Conservation (phyloP, 495 filamentous ascomycete genomes). For the Penicillium argentinense region DNA sequence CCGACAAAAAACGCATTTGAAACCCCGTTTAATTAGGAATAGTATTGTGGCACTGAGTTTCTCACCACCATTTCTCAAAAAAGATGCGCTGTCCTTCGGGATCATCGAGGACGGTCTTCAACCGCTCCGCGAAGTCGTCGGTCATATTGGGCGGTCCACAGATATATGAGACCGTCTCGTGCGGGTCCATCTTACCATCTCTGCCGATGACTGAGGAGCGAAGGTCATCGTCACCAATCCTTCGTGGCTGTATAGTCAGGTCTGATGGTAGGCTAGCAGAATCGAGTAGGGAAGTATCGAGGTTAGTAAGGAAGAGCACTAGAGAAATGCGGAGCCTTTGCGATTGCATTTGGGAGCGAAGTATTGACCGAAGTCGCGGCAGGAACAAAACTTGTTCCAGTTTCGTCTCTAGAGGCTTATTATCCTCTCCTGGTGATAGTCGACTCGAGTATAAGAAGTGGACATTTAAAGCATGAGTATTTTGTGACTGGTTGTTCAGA, state of each 20-base stretch:
- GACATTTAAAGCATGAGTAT: constrained; percentile 25
- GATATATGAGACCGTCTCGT: constrained; percentile 65
- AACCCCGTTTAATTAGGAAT: too few species aligned
- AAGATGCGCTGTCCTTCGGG: constrained; percentile 55
- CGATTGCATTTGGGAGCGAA: constrained; percentile 29
- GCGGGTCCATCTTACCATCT: constrained; percentile 35
- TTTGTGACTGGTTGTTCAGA: constrained; percentile 32
- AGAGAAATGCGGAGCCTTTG: constrained; percentile 32
- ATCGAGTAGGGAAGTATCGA: constrained; percentile 5
- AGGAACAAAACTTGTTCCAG: constrained; percentile 62
- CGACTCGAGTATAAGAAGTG: constrained; percentile 47
- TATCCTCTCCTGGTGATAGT: constrained; percentile 23
- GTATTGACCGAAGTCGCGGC: constrained; percentile 49
- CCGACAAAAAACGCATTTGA: too few species aligned
- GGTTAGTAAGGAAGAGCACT: constrained; percentile 41
- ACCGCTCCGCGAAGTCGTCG: constrained; percentile 66
- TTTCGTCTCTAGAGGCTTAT: constrained; percentile 38
- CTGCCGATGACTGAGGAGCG: constrained; percentile 41
- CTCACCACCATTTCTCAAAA: constrained; percentile 87
- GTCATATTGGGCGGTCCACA: constrained; percentile 82
- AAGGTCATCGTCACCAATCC: constrained; percentile 55
- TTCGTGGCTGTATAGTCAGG: constrained; percentile 41
- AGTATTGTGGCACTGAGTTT: too few species aligned
- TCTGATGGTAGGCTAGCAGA: constrained; percentile 14
- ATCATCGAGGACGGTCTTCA: constrained; percentile 52